phyloP scores from a whole-genome alignment of 2,329 filamentous ascomycete species.

The Phaeosphaeriaceae sp. region DNA sequence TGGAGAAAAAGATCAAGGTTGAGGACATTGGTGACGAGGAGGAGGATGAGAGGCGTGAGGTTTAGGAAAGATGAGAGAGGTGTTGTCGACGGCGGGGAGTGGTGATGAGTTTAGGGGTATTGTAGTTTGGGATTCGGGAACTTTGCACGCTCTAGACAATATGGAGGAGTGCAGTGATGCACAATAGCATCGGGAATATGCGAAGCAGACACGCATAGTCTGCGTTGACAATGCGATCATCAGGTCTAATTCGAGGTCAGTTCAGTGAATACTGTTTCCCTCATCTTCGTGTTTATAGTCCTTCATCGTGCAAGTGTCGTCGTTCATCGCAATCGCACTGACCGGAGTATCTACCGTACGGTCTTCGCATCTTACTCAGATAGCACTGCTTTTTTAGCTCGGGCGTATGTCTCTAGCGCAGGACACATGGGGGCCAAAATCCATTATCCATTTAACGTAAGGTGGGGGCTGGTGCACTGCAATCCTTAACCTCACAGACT shows the following conservation, averaged over 20 bases:
- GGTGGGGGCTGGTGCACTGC: not conserved
- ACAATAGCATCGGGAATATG: not conserved
- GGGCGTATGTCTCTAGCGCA: not conserved
- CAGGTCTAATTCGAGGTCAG: not conserved
- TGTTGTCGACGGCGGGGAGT: not conserved
- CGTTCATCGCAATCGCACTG: too few species aligned
- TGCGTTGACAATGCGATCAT: not conserved
- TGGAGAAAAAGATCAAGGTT: not conserved
- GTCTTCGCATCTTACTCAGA: too few species aligned
- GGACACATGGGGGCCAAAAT: not conserved
- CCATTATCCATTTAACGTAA: not conserved
- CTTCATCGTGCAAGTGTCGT: not conserved
- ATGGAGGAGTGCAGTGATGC: not conserved
- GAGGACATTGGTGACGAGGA: not conserved
- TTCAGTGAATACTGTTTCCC: not conserved
- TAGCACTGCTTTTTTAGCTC: not conserved
- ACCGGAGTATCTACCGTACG: too few species aligned
- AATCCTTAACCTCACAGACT: not conserved
- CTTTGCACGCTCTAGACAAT: not conserved
- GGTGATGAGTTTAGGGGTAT: not conserved
- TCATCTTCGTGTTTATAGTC: not conserved
- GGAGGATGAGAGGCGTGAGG: not conserved
- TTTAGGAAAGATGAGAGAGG: not conserved
- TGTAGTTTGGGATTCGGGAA: not conserved
- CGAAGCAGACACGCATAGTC: not conserved